Percentiles rank a stretch among this genome's conserved stretches.
Conservation (phyloP, 106 monocot species). For the Allium sativum region DNA sequence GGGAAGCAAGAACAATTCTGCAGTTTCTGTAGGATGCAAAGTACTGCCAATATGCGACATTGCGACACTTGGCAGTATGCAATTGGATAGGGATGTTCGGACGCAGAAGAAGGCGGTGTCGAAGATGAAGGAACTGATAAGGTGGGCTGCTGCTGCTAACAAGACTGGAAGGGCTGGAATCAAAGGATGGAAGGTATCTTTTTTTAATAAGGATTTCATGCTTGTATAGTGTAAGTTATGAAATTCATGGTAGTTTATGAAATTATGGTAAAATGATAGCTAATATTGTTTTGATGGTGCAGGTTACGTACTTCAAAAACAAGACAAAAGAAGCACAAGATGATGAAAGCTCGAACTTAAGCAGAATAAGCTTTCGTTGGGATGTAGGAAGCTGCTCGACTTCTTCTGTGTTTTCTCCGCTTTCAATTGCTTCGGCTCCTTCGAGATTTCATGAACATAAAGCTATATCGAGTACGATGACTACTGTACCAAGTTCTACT, state of each 20-base stretch:
- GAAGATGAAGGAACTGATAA: constrained; percentile 47
- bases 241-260: not conserved
- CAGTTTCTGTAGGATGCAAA: constrained; percentile 26
- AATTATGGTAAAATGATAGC: not conserved
- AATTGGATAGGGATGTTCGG: constrained; percentile 6
- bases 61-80: constrained; percentile 4
- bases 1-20: constrained; percentile 4
- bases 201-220: not conserved
- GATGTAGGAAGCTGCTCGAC: constrained; percentile 48
- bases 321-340: not conserved
- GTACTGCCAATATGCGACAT: constrained; percentile 41
- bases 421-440: constrained; percentile 2
- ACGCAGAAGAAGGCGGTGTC: constrained; percentile 19
- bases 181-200: constrained; percentile 41
- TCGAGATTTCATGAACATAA: not conserved
- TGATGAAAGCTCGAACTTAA: constrained; percentile 12
- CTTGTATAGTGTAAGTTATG: not conserved
- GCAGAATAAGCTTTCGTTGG: constrained; percentile 54
- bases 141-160: constrained; percentile 38
- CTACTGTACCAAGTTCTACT: not conserved
- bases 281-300: not conserved
- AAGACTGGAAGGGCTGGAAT: constrained; percentile 13
- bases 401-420: constrained; percentile 35
- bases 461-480: not conserved
- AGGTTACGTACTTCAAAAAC: constrained; percentile 9